phyloP scores from a whole-genome alignment of 2,329 filamentous ascomycete genomes.

The Cordyceps tenuipes region DNA sequence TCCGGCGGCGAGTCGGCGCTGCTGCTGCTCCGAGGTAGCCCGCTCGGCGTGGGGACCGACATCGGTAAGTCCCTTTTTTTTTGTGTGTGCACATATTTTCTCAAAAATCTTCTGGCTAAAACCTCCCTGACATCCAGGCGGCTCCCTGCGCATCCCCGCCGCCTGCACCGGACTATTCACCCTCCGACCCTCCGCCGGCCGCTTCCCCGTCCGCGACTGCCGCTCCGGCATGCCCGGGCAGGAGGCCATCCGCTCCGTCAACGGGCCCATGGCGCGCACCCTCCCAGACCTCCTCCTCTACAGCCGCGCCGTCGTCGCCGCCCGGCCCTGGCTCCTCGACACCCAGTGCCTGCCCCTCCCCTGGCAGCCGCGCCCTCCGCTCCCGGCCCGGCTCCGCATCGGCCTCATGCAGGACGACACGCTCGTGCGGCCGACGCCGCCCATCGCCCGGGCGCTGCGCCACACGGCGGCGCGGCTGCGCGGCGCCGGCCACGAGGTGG shows the following conservation, averaged over 20 bases:
- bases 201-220: conserved; percentile 47
- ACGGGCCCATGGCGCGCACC: conserved; percentile 52
- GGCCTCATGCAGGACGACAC: conserved; percentile 59
- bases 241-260: conserved; percentile 55
- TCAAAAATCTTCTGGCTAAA: too few relatives aligned
- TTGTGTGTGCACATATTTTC: too few relatives aligned
- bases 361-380: conserved; percentile 35
- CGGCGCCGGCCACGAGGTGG: conserved; percentile 39
- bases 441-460: conserved; percentile 48
- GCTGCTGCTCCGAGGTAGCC: conserved; percentile 48
- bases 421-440: conserved; percentile 57
- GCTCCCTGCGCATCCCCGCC: conserved; percentile 45
- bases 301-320: conserved; percentile 40
- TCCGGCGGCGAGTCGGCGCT: conserved; percentile 61
- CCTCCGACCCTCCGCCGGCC: conserved; percentile 47
- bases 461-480: conserved; percentile 35
- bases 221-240: conserved; percentile 55
- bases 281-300: conserved; percentile 49
- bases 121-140: too few relatives aligned
- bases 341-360: conserved; percentile 51
- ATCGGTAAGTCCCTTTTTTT: conserved; percentile 43
- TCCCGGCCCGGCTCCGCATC: conserved; percentile 37
- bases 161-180: conserved; percentile 51
- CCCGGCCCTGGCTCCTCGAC: conserved; percentile 48
- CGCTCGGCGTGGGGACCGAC: conserved; percentile 55